Percentiles rank a stretch among this genome's conserved stretches.
Evolutionary conservation across 371 early-diverging fungal species (phyloP).

Genomic region (Mucor irregularis): DNA sequence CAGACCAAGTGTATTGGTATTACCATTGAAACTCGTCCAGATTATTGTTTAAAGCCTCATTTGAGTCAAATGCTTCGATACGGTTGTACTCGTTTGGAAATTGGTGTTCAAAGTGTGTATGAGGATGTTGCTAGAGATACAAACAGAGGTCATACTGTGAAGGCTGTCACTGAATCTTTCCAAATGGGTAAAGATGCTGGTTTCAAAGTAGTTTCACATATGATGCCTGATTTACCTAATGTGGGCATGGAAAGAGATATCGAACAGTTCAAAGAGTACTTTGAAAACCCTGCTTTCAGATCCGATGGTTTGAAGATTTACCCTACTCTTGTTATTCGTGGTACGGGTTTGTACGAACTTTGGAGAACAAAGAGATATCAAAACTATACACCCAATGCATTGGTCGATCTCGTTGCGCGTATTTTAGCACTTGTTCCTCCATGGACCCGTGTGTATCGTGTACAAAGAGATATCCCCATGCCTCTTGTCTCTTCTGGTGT

Average conservation of each 20-base stretch:
- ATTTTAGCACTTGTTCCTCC: slow-evolving; percentile 99
- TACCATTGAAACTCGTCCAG: slow-evolving; percentile 99
- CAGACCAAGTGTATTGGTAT: slow-evolving; percentile 99
- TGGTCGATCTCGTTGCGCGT: slow-evolving; percentile 97
- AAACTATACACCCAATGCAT: slow-evolving; percentile 98
- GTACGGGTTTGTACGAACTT: slow-evolving; percentile 99
- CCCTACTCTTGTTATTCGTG: slow-evolving; percentile 99
- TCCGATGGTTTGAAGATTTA: slow-evolving; percentile 99
- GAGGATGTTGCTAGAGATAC: slow-evolving; percentile 99
- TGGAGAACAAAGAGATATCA: slow-evolving; percentile 99
- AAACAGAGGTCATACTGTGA: slow-evolving; percentile 99
- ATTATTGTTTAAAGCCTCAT: slow-evolving; percentile 98
- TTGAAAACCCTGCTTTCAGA: slow-evolving; percentile 99
- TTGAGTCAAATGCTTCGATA: slow-evolving; percentile 98
- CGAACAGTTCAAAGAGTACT: slow-evolving; percentile 99
- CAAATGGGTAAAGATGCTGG: slow-evolving; percentile 99
- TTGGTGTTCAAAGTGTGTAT: slow-evolving; percentile 99
- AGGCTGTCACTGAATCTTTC: slow-evolving; percentile 97
- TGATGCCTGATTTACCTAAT: slow-evolving; percentile 99
- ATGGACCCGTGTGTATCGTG: slow-evolving; percentile 99
- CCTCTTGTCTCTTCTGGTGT: slow-evolving; percentile 99
- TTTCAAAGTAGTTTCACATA: slow-evolving; percentile 99
- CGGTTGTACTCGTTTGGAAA: slow-evolving; percentile 99
- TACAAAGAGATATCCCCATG: slow-evolving; percentile 99
- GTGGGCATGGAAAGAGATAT: slow-evolving; percentile 99